phyloP scores from a whole-genome alignment of 1,139 yeast genomes.

The Candida mesenterica region DNA sequence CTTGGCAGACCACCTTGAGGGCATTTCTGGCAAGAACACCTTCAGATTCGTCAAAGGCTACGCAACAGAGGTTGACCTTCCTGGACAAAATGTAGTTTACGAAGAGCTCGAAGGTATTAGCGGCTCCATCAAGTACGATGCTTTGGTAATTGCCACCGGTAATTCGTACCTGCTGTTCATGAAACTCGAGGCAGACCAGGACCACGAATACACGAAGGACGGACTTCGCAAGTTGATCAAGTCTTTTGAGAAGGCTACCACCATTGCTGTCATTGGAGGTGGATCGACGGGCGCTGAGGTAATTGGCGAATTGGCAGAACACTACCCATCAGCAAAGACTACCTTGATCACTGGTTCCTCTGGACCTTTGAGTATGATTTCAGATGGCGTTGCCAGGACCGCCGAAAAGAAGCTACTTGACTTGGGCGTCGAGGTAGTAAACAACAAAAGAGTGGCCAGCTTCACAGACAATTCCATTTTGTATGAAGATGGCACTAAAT shows the following conservation, averaged over 20 bases:
- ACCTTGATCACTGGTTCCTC: slow-evolving; percentile 28
- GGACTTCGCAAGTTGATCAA: slow-evolving; percentile 16
- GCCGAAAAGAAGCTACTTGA: slow-evolving; percentile 22
- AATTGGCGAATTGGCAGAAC: slow-evolving; percentile 33
- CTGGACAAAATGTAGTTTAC: slow-evolving; percentile 13
- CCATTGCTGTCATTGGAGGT: slow-evolving; percentile 38
- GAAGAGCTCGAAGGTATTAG: no score
- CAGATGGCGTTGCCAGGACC: slow-evolving; percentile 13
- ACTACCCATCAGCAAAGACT: slow-evolving; percentile 19
- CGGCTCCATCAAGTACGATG: slow-evolving; percentile 22
- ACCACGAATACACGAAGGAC: slow-evolving; percentile 12
- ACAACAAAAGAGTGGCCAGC: slow-evolving; percentile 15
- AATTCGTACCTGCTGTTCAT: slow-evolving; percentile 24
- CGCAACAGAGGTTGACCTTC: slow-evolving; percentile 26
- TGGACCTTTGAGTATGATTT: slow-evolving; percentile 21
- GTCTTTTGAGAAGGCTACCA: slow-evolving; percentile 19
- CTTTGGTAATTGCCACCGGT: slow-evolving; percentile 36
- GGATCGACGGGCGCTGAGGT: slow-evolving; percentile 42
- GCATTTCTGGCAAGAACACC: slow-evolving; percentile 15
- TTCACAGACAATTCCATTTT: slow-evolving; percentile 10
- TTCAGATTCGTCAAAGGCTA: slow-evolving; percentile 20
- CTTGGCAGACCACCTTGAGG: no score
- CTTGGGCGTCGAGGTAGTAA: slow-evolving; percentile 28
- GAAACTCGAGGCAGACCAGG: slow-evolving; percentile 21
- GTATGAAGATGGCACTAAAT: slow-evolving; percentile 16